Evolutionary conservation across 768 basidiomycete genomes (phyloP), one percentile per base, ranked within the genome.

Genomic region (Serendipita vermifera): DNA sequence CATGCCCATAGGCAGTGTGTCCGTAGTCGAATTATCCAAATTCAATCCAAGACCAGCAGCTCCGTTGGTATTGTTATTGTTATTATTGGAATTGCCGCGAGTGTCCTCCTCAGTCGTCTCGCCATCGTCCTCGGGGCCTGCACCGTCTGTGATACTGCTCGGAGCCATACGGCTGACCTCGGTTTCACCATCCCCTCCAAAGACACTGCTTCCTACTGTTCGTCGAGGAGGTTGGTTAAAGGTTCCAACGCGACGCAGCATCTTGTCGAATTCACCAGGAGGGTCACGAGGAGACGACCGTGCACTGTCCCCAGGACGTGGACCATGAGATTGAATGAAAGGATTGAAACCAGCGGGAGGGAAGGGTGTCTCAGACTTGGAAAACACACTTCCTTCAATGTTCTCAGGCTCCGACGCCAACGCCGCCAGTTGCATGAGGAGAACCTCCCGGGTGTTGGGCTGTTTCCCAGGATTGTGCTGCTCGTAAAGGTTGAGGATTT

Each of bases 221-320:
- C 46, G 17, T n/a, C 46, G 17, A 22, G 46, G 46, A 5, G 46
- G 46, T 22, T 31, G 22, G 24, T 51, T 51, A 7, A 51, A 22
- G 9, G 17, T 51, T 5, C 22, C 22, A 15, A 51, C 46, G 17
- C 46, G 46, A 9, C 46, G 5, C 9, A 51, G 46, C 46, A 31
- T 51, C 46, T 51, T 51, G 46, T 51, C 46, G 22, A 51, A 51
- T 26, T 51, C 46, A 31, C 46, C 46, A 9, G 46, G 46, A n/a
- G 46, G 46, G 17, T 51, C 46, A 11, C 46, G 46, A 9, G 46
- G 46, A 31, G 46, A 51, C 2, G 46, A 51, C 5, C 46, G 46
- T n/a, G 46, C 46, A 29, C 46, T 51, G 32, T 51, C 46, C 9
- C 26, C 14, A 11, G 9, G 20, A 9, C 9, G 9, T 5, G 20